Conservation (phyloP, 169 alveolate genomes). For the Plasmodium coatneyi region DNA sequence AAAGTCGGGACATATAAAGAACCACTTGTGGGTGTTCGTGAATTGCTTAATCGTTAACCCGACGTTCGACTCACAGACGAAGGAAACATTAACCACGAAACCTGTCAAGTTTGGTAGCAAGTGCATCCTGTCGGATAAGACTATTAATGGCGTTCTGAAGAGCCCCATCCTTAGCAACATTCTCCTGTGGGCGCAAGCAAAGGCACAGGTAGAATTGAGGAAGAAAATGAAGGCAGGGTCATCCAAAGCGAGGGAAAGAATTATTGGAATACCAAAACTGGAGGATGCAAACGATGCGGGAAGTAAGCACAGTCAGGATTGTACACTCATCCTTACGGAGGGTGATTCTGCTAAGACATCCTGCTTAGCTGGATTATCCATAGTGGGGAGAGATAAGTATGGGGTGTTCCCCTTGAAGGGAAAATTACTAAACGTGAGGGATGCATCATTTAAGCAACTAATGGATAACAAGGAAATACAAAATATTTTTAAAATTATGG, state of each 20-base stretch:
- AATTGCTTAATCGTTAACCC: constrained; percentile 98
- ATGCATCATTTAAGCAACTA: constrained; percentile 95
- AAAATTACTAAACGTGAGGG: constrained; percentile 99
- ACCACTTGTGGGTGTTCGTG: constrained; percentile 97
- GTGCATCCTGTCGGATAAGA: constrained; percentile 91
- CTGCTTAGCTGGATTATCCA: constrained; percentile 99
- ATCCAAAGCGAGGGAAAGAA: constrained; percentile 83
- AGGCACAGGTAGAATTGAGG: constrained; percentile 93
- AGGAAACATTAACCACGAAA: constrained; percentile 96
- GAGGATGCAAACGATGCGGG: constrained; percentile 99
- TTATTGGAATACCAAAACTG: constrained; percentile 96
- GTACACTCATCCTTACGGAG: constrained; percentile 99
- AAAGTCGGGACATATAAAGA: constrained; percentile 93
- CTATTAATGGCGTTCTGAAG: constrained; percentile 90
- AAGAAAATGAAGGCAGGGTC: constrained; percentile 89
- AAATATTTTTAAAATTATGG: constrained; percentile 95
- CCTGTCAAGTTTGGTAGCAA: constrained; percentile 92
- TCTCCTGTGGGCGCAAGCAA: constrained; percentile 94
- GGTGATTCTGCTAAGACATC: constrained; percentile 99
- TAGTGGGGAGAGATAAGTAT: constrained; percentile 97
- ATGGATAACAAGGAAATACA: constrained; percentile 97
- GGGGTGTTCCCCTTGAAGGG: constrained; percentile 99
- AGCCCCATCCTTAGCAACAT: constrained; percentile 93
- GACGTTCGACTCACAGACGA: constrained; percentile 99
- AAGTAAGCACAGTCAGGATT: constrained; percentile 92